A percentile compares a stretch with the other conserved stretches of the same genome.
Conservation (phyloP, 306 rosid genomes). For the Prunus kanzakura region DNA sequence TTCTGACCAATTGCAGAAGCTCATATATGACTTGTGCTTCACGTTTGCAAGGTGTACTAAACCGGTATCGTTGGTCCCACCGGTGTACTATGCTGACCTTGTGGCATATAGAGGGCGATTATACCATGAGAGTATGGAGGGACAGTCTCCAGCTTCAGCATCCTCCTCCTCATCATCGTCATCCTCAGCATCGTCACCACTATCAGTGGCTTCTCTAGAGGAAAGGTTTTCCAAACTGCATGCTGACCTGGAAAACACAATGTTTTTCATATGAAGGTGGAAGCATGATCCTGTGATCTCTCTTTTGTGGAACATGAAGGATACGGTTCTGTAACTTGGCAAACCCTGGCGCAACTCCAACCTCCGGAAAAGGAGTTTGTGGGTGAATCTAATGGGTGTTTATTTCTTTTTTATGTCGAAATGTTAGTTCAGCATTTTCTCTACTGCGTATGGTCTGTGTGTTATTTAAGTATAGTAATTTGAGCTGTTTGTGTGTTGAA, state of each 20-base stretch:
- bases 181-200: neutral
- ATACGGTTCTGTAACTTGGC: neutral
- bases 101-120: slow-evolving; percentile 77
- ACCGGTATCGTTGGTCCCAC: slow-evolving; percentile 76
- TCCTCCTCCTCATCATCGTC: slow-evolving; percentile 31
- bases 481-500: no score
- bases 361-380: slow-evolving; percentile 39
- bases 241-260: slow-evolving; percentile 43
- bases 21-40: slow-evolving; percentile 66
- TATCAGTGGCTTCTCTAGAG: slow-evolving; percentile 30
- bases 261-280: slow-evolving; percentile 52
- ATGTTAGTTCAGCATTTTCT: neutral
- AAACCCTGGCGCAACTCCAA: slow-evolving; percentile 11
- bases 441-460: neutral
- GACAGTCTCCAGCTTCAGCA: slow-evolving; percentile 29
- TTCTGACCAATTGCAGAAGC: slow-evolving; percentile 66
- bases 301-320: neutral
- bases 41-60: slow-evolving; percentile 82
- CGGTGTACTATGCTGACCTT: slow-evolving; percentile 85
- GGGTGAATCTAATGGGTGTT: slow-evolving; percentile 52
- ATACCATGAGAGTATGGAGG: slow-evolving; percentile 50
- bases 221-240: slow-evolving; percentile 49
- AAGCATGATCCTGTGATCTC: neutral
- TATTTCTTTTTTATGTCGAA: neutral
- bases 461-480: no score